Evolutionary conservation across 352 stramenopile genomes (phyloP), one percentile per base, ranked within the genome.

Genomic region (Globisporangium perplexum): DNA sequence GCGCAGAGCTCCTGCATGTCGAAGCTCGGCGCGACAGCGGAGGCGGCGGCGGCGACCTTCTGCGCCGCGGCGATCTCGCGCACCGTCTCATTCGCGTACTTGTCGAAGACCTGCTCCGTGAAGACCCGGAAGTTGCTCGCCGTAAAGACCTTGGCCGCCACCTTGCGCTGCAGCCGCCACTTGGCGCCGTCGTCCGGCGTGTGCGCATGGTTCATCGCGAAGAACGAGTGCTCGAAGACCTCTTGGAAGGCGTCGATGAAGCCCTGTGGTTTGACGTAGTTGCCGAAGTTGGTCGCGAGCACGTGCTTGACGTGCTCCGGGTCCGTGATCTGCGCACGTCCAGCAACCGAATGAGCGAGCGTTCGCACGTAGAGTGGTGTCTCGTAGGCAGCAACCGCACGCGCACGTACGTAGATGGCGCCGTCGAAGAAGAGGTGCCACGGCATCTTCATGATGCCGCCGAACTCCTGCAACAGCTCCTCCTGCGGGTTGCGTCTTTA

Each of bases 71-170:
- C 47, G 20, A 70, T 48, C 12, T 55, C 28, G 20, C 74, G 47
- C 20, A 55, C 66, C n/a, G 66, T 66, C 10, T 63, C 45, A 11
- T 59, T 24, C 1, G 71, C 72, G 57, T 86, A 72, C 22, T 67
- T 71, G 24, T 60, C 53, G 47, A 88, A 83, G 3, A 82, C 54
- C 58, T 77, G 53, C 52, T 83, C 74, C 2, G 60, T 65, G 43
- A 74, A 81, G 1, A 62, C 59, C 22, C 68, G 66, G 17, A 88
- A 84, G 42, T 85, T 86, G 23, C 51, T 62, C 1, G 69, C 78
- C 30, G 81, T 93, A 26, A 96, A 96, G 24, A 97, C 91, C 51
- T 93, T 90, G 24, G 83, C 90, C 44, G 86, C 85, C 23, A 79
- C 76, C 50, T 94, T 94, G 50, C 86, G 76, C 54, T 96, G 86